These are phyloP conservation scores for Ophiosphaerella herpotricha DNA, from an alignment of 2,329 filamentous ascomycete genomes.

Conservation along the genomic window DNA sequence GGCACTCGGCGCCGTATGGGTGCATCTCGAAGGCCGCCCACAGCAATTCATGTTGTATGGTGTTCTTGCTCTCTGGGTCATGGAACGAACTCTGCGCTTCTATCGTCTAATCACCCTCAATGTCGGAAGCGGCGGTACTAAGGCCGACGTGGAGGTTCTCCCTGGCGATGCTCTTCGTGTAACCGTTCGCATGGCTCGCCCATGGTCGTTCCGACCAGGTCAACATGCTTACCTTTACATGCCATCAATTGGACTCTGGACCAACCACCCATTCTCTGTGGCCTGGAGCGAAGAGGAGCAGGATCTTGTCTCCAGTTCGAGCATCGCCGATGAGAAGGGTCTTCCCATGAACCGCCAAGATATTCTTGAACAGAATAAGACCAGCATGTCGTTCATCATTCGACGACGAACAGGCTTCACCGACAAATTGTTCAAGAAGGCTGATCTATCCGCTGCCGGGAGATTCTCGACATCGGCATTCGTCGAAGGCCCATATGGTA, in stretches of 20 bases:
- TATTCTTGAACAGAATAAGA: slow-evolving; percentile 55
- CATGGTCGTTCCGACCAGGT: slow-evolving; percentile 75
- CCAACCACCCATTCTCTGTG: slow-evolving; percentile 79
- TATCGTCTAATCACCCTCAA: slow-evolving; percentile 68
- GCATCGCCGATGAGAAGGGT: slow-evolving; percentile 49
- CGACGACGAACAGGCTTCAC: slow-evolving; percentile 89
- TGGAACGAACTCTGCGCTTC: slow-evolving; percentile 66
- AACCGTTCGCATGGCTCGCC: slow-evolving; percentile 73
- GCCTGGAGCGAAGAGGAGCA: slow-evolving; percentile 73
- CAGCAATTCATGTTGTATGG: slow-evolving; percentile 66
- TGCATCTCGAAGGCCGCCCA: slow-evolving; percentile 61
- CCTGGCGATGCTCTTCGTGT: slow-evolving; percentile 76
- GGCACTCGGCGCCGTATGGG: slow-evolving; percentile 67
- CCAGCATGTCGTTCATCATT: slow-evolving; percentile 78
- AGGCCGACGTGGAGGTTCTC: slow-evolving; percentile 73
- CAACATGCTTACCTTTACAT: slow-evolving; percentile 83
- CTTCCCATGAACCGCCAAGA: slow-evolving; percentile 58
- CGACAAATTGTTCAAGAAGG: slow-evolving; percentile 75
- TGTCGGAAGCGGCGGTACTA: slow-evolving; percentile 67
- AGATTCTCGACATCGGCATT: slow-evolving; percentile 70
- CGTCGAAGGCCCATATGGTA: slow-evolving; percentile 83
- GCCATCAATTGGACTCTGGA: slow-evolving; percentile 71
- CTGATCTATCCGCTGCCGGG: slow-evolving; percentile 57
- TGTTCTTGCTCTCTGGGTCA: slow-evolving; percentile 68
- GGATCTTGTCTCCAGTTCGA: slow-evolving; percentile 33